Evolutionary conservation across 1,139 yeast genomes (phyloP).

Genomic region (Debaryomycetaceae sp.): DNA sequence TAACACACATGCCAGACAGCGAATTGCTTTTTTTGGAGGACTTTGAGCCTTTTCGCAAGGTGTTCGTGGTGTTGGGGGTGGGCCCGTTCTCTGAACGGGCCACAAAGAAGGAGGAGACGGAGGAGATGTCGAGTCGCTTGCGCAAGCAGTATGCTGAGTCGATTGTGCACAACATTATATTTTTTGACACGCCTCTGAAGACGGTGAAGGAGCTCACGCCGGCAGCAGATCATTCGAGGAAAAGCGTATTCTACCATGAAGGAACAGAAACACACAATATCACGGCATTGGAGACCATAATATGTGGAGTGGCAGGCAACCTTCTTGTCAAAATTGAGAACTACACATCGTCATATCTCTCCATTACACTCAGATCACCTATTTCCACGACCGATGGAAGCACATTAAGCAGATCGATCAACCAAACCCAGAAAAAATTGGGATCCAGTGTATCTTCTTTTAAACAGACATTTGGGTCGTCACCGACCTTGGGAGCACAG

Average conservation of each 20-base stretch:
- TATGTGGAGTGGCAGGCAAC: constrained; percentile 69
- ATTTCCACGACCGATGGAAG: constrained; percentile 57
- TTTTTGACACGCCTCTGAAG: constrained; percentile 51
- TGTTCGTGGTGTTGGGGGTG: constrained; percentile 65
- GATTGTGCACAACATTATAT: constrained; percentile 59
- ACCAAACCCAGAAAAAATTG: constrained; percentile 45
- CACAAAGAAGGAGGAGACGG: constrained; percentile 4
- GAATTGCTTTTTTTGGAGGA: constrained; percentile 71
- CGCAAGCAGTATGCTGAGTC: constrained; percentile 49
- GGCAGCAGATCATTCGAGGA: constrained; percentile 18
- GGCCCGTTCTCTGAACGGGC: constrained; percentile 37
- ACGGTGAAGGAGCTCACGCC: constrained; percentile 12
- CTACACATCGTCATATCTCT: constrained; percentile 67
- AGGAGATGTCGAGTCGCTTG: constrained; percentile 11
- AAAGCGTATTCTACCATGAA: constrained; percentile 24
- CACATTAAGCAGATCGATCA: constrained; percentile 49
- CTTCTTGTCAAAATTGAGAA: constrained; percentile 63
- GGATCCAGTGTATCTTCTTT: constrained; percentile 38
- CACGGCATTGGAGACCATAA: constrained; percentile 59
- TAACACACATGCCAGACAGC: constrained; percentile 46
- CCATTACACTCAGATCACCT: constrained; percentile 72
- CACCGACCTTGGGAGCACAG: constrained; percentile 5
- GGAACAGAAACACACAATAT: constrained; percentile 18
- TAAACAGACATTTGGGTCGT: constrained; percentile 25
- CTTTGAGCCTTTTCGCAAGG: constrained; percentile 83